Base-by-base conservation (phyloP, 2,329 filamentous ascomycete genomes). In the Diaporthe sp. region DNA sequence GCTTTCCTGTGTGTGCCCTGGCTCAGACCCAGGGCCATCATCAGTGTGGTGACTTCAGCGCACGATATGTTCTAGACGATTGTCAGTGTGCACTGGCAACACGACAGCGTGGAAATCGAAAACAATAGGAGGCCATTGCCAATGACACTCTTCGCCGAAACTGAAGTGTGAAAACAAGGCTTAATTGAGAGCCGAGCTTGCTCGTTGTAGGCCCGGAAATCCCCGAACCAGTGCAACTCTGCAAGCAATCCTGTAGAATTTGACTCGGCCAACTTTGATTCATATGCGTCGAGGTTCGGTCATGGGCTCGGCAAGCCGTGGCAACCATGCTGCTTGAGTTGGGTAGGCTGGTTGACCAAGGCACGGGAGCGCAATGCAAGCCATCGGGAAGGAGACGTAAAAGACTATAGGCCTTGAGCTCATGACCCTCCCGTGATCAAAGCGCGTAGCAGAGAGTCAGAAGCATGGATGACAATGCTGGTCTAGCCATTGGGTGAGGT, bases 401-500 rank as follows among this genome's bases (percentile, higher is more conserved):
- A 22, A 67, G 19, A 34, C 10, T 25, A 12, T 31, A 12, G 15
- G 2, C 10, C 13, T 22, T 10, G 46, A 69, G n/a, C 22, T 28
- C 42, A 69, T 55, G 65, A 55, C 19, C 65, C n/a, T 69, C 34
- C 34, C 51, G 34, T 53, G 65, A 69, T 42, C 49, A 19, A 42
- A 69, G 65, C 34, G 49, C 13, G 15, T 1, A 25, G 44, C 25
- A n/a, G 59, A 12, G 6, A 13, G 4, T 8, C 19, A 37, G 12
- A 9, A 4, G 7, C 2, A n/a, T 25, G 44, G 53, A n/a, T 72
- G 69, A 51, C 55, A 61, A 72, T 25, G 53, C 19, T 72, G 31
- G 31, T 4, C 19, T 51, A 10, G 17, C 57, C 28, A 72, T 72
- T 72, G 70, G 70, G 28, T 51, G 17, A 37, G 53, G 42, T 37